Conservation (phyloP, 768 basidiomycete species). For the Guyanaporus albipodus region DNA sequence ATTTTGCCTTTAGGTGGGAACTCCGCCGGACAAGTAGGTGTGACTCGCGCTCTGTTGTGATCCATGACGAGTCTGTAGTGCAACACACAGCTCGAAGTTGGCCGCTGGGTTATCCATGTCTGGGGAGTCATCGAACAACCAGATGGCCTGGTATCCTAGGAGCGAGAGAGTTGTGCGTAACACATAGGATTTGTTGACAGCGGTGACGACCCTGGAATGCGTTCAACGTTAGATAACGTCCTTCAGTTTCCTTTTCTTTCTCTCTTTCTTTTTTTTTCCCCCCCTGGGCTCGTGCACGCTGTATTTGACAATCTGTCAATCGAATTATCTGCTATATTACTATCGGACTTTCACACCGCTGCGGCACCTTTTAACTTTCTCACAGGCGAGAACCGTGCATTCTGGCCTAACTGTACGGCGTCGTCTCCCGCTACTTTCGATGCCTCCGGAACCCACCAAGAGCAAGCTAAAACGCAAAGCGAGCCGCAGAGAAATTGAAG, state of each 20-base stretch:
- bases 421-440: constrained; percentile 21
- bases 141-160: no score
- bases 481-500: constrained; percentile 48
- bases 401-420: constrained; percentile 5
- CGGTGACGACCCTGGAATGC: constrained; percentile 9
- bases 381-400: constrained; percentile 18
- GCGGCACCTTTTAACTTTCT: constrained; percentile 23
- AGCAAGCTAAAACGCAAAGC: constrained; percentile 46
- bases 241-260: constrained; percentile 1
- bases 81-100: no score
- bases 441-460: constrained; percentile 57
- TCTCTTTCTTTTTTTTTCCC: not conserved
- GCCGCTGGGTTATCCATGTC: constrained; percentile 24
- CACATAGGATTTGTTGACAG: no score
- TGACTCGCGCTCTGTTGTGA: not conserved
- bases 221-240: not conserved
- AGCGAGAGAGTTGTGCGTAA: not conserved
- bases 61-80: not conserved
- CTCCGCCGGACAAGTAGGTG: no score
- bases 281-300: no score
- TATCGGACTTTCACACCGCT: constrained; percentile 29
- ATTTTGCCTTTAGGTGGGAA: no score
- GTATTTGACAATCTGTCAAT: no score
- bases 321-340: no score
- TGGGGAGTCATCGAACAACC: no score